Base-by-base conservation (phyloP, 208 protist species). In the Trypanosoma brucei region DNA sequence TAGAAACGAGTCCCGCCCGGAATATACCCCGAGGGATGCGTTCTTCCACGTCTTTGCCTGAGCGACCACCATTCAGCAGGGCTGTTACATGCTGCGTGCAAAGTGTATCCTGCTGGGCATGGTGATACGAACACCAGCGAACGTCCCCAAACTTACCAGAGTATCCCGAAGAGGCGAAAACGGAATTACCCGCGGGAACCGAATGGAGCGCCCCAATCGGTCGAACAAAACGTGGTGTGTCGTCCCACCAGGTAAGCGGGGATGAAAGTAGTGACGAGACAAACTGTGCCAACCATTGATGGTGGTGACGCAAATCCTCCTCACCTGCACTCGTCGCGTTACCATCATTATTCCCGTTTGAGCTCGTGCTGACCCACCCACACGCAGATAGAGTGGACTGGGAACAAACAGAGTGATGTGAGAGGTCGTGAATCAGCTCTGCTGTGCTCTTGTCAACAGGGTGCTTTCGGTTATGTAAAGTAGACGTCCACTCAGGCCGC, bases 261-360 rank as follows among this genome's bases (percentile, higher is more conserved):
- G 86, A 88, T 37, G 86, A 88, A 30, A 84, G 79, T n/a, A 93
- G 67, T 38, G 83, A 83, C 9, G 86, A 93, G 38, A 91, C 74
- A 59, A 93, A 88, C 75, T 93, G 80, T 38, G 83, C 76, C 7
- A 79, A 70, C 84, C 86, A 93, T 67, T 91, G 81, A 61, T 67
- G 67, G 35, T 72, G 59, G 6, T 37, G 34, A 34, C 46, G 30
- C 11, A 55, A 53, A 40, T 40, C 50, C 5, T 9, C 42, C 50
- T 64, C 58, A 30, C 33, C 33, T 5, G 49, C 49, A 30, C 35
- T 56, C 30, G 40, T 62, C 2, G 0, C 51, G 22, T 22, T 22
- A 50, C 3, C 57, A 5, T 42, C 9, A 30, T 13, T 45, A 5
- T 33, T 37, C 44, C 7, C 38, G 78, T 84, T 55, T 84, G 75